These are phyloP conservation scores for Geotrichum citri-aurantii DNA, from an alignment of 1,139 yeast species.

Conservation along the genomic window DNA sequence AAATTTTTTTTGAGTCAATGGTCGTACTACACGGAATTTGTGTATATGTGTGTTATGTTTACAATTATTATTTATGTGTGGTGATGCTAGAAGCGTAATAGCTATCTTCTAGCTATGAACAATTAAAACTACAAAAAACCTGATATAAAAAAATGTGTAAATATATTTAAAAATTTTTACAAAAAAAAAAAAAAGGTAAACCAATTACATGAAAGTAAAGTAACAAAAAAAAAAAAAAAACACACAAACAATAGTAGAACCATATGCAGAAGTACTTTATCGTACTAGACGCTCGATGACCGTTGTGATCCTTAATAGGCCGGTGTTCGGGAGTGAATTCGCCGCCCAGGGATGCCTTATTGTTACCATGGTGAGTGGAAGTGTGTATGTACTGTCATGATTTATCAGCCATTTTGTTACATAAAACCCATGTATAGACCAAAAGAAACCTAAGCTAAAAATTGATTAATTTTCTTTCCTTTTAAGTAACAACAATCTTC, in stretches of 20 bases:
- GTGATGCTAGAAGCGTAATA: neutral
- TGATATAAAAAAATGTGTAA: neutral
- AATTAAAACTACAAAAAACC: neutral
- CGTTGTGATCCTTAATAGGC: too few species aligned
- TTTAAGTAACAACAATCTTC: neutral
- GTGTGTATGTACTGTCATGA: too few species aligned
- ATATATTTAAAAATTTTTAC: neutral
- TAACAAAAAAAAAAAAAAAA: too few species aligned
- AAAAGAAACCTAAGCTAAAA: neutral
- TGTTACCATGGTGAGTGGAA: too few species aligned
- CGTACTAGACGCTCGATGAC: too few species aligned
- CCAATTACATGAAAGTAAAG: too few species aligned
- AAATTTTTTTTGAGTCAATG: neutral
- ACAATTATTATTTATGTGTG: neutral
- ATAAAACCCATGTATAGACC: too few species aligned
- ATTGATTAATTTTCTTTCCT: neutral
- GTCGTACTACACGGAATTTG: neutral
- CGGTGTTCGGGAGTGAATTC: too few species aligned
- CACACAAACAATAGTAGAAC: too few species aligned
- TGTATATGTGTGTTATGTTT: neutral
- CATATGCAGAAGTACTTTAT: too few species aligned
- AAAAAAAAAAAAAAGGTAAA: neutral
- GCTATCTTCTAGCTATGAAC: neutral
- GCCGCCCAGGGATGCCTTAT: too few species aligned
- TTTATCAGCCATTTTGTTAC: too few species aligned